Evolutionary conservation across 2,329 filamentous ascomycete genomes (phyloP), one percentile per base, ranked within the genome.

Genomic region (Fusarium sp.): DNA sequence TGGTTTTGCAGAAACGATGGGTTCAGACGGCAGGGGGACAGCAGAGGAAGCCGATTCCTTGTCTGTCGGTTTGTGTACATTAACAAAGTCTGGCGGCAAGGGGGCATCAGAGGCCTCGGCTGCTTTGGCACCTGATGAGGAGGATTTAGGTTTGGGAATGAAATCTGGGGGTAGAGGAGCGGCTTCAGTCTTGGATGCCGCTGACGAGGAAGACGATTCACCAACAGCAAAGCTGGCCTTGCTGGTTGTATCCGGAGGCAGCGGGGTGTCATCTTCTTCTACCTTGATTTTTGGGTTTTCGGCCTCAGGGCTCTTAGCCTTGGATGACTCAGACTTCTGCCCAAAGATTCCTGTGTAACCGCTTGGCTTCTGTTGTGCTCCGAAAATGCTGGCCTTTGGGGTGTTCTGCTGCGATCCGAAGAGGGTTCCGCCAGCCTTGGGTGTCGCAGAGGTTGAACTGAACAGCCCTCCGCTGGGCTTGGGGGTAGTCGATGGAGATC

Each of bases 221-320:
- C 85, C 86, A 42, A 88, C 72, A 55, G 83, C 80, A 75, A 85
- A 89, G 56, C 82, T 78, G 65, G 81, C 79, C 82, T 86, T 89
- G 83, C 87, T 90, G 60, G 84, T 89, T 64, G 86, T 81, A 69
- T 90, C 87, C 28, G 88, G 87, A 38, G 88, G 88, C 9, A 90
- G 80, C 64, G 88, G 87, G 28, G 76, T 79, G 66, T 82, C 82
- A 62, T 79, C 73, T 41, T 79, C 75, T 48, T 80, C 79, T 42
- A 77, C 68, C 70, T 85, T 86, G 53, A 81, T 78, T 66, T 83
- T 81, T 7, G 81, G 80, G 9, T 79, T 74, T n/a, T 75, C 75
- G 30, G 62, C 70, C 36, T 61, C 65, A 14, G 61, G n/a, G 26
- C 35, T 60, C 45, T 66, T 61, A 4, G 71, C 42, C 47, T 75